Evolutionary conservation across 2,329 filamentous ascomycete species (phyloP).

Genomic region (Trichoderma harzianum): DNA sequence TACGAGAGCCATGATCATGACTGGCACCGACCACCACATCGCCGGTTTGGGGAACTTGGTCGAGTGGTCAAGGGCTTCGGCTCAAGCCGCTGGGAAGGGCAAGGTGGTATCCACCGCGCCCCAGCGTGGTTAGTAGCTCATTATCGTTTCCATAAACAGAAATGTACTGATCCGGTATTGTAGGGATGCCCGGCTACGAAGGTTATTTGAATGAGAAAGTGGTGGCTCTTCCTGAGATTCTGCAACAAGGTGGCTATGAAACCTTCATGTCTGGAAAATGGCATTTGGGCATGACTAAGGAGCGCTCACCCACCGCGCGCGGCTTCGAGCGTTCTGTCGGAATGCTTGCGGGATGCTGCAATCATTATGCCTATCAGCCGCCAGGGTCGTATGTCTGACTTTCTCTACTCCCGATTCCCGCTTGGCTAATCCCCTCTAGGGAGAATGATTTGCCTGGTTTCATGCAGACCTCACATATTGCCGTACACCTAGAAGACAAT

Average conservation of each 20-base stretch:
- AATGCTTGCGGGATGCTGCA: conserved; percentile 57
- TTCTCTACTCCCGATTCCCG: background rate
- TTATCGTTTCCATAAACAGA: background rate
- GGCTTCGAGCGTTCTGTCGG: conserved; percentile 60
- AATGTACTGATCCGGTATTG: background rate
- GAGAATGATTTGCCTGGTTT: background rate
- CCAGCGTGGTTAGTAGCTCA: conserved; percentile 33
- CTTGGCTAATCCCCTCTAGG: background rate
- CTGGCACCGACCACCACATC: conserved; percentile 53
- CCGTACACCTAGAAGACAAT: background rate
- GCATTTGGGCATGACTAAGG: conserved; percentile 59
- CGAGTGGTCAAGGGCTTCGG: background rate
- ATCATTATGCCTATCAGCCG: conserved; percentile 37
- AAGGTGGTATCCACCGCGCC: conserved; percentile 54
- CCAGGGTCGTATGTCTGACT: background rate
- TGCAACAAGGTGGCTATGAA: conserved; percentile 56
- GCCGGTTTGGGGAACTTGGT: conserved; percentile 41
- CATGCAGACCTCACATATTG: background rate
- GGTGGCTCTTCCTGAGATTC: conserved; percentile 54
- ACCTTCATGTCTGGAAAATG: conserved; percentile 62
- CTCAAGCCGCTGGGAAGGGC: conserved; percentile 29
- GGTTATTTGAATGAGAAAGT: conserved; percentile 41
- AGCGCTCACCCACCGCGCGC: conserved; percentile 51
- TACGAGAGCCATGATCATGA: conserved; percentile 63
- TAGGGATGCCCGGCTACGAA: background rate